Conservation (phyloP, 805 yeast species). For the Candida taoyuanica region DNA sequence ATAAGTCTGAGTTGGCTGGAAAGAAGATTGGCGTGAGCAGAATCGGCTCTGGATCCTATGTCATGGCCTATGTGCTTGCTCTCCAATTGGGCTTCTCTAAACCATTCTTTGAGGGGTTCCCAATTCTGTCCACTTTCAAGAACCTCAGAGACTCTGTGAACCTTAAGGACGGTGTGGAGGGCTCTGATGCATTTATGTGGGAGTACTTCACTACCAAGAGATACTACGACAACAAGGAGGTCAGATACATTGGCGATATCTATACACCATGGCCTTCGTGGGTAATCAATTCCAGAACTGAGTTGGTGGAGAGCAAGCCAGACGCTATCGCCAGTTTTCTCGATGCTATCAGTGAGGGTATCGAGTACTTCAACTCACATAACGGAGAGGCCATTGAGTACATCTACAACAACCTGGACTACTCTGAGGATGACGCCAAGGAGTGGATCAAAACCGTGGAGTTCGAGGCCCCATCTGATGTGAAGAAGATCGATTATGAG, state of each 20-base stretch:
- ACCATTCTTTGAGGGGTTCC: slow-evolving; percentile 50
- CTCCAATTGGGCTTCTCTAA: slow-evolving; percentile 48
- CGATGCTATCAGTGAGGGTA: slow-evolving; percentile 58
- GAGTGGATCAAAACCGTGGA: slow-evolving; percentile 79
- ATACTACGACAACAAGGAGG: slow-evolving; percentile 75
- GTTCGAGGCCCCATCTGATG: slow-evolving; percentile 36
- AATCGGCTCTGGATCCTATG: slow-evolving; percentile 88
- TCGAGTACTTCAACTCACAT: slow-evolving; percentile 56
- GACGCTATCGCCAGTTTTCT: slow-evolving; percentile 38
- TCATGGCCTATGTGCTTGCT: slow-evolving; percentile 84
- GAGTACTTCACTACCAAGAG: slow-evolving; percentile 85
- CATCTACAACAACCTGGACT: slow-evolving; percentile 67
- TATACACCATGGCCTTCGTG: slow-evolving; percentile 97
- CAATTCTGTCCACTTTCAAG: slow-evolving; percentile 60
- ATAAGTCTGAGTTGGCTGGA: slow-evolving; percentile 51
- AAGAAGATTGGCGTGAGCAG: slow-evolving; percentile 73
- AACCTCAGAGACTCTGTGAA: slow-evolving; percentile 81
- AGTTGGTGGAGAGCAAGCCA: slow-evolving; percentile 31
- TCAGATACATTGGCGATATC: slow-evolving; percentile 79
- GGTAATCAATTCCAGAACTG: slow-evolving; percentile 60
- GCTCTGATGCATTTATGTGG: slow-evolving; percentile 92
- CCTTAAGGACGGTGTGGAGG: slow-evolving; percentile 36
- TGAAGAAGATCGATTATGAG: slow-evolving; percentile 10
- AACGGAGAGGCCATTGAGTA: slow-evolving; percentile 60
- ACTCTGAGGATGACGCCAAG: slow-evolving; percentile 68